Conservation (phyloP, 1,284 basidiomycete genomes). For the Pseudozyma tsukubaensis region DNA sequence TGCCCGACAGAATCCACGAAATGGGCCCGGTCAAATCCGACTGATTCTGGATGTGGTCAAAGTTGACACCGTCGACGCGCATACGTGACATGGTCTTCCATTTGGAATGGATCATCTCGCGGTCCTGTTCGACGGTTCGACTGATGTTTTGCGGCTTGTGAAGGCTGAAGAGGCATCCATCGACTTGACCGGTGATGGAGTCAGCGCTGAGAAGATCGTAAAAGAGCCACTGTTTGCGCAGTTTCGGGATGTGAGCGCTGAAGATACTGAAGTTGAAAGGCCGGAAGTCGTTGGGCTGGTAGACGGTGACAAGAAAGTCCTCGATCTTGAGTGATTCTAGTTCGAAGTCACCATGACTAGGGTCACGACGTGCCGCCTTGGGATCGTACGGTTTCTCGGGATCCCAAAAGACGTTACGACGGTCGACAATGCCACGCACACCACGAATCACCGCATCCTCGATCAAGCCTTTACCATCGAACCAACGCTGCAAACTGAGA, state of each 20-base stretch:
- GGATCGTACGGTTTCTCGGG: constrained; percentile 81
- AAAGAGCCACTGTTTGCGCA: constrained; percentile 94
- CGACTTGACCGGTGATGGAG: constrained; percentile 94
- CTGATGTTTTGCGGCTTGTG: constrained; percentile 97
- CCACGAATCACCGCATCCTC: constrained; percentile 91
- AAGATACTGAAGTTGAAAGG: constrained; percentile 93
- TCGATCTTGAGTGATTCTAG: constrained; percentile 88
- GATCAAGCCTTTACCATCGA: constrained; percentile 93
- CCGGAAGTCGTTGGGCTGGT: constrained; percentile 91
- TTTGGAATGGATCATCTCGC: constrained; percentile 71
- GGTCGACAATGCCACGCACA: constrained; percentile 91
- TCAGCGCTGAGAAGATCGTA: constrained; percentile 86
- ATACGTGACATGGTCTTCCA: constrained; percentile 94
- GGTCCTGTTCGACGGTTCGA: constrained; percentile 79
- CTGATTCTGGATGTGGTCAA: constrained; percentile 92
- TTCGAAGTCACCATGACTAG: constrained; percentile 87
- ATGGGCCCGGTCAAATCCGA: constrained; percentile 81
- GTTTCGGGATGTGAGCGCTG: constrained; percentile 84
- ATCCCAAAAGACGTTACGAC: constrained; percentile 89
- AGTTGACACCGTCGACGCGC: constrained; percentile 93
- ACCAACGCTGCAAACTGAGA: constrained; percentile 90
- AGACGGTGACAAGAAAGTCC: constrained; percentile 92
- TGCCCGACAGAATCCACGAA: constrained; percentile 96
- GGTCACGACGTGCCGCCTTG: constrained; percentile 80
- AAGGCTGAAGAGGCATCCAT: constrained; percentile 96